These are phyloP conservation scores for Fragaria iinumae DNA, from an alignment of 306 rosid genomes.

Conservation along the genomic window DNA sequence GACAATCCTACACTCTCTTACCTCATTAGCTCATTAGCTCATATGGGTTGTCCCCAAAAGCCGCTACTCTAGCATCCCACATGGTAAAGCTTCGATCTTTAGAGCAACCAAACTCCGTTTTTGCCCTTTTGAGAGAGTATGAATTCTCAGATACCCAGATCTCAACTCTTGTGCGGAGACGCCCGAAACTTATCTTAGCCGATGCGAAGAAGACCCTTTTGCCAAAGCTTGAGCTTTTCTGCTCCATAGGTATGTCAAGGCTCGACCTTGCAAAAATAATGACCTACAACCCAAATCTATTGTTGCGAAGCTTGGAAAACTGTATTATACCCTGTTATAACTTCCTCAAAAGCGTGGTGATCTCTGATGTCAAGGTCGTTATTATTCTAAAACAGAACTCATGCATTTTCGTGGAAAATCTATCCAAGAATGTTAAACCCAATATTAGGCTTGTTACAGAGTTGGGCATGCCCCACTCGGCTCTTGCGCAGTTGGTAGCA, in stretches of 20 bases:
- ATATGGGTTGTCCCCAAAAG: conserved; percentile 33
- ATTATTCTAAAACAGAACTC: not conserved
- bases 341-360: conserved; percentile 15
- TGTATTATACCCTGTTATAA: conserved; percentile 24
- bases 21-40: conserved; percentile 27
- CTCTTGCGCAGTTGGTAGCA: not conserved
- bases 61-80: conserved; percentile 24
- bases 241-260: conserved; percentile 32
- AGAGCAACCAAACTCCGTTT: conserved; percentile 28
- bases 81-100: conserved; percentile 16
- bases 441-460: conserved; percentile 25
- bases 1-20: conserved; percentile 20
- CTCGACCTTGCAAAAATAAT: conserved; percentile 15
- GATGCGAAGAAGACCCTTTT: conserved; percentile 23
- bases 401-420: not conserved
- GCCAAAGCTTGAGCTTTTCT: conserved; percentile 37
- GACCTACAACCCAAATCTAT: not conserved
- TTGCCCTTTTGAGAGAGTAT: conserved; percentile 16
- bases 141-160: conserved; percentile 27
- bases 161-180: conserved; percentile 19
- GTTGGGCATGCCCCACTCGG: not conserved
- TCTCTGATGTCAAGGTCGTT: conserved; percentile 7
- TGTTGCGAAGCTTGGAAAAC: conserved; percentile 24
- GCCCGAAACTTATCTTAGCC: conserved; percentile 17
- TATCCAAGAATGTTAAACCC: conserved; percentile 7